Evolutionary conservation across 2,329 filamentous ascomycete genomes (phyloP).

Genomic region (Penicillium occitanis): DNA sequence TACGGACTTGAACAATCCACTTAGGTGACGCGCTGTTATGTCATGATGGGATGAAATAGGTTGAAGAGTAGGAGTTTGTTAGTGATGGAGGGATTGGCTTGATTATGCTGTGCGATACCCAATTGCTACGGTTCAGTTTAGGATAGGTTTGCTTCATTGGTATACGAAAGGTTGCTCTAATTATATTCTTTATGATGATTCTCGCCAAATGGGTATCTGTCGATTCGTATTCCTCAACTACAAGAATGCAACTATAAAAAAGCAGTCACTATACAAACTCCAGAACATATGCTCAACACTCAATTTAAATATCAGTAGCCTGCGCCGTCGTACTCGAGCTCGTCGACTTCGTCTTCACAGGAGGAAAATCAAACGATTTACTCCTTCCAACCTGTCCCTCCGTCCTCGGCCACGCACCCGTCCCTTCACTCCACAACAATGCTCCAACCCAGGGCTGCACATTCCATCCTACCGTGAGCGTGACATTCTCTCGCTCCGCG

Average conservation of each 20-base stretch:
- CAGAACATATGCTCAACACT: neutral
- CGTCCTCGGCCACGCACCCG: slow-evolving; percentile 52
- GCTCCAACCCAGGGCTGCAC: slow-evolving; percentile 95
- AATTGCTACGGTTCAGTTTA: neutral
- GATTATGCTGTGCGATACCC: neutral
- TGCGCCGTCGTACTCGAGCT: slow-evolving; percentile 5
- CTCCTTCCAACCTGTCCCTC: slow-evolving; percentile 53
- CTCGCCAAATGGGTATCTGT: neutral
- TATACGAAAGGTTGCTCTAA: neutral
- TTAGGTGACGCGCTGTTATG: neutral
- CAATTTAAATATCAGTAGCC: neutral
- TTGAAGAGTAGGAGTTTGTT: neutral
- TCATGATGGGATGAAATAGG: neutral
- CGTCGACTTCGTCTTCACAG: slow-evolving; percentile 31
- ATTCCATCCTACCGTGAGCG: slow-evolving; percentile 85
- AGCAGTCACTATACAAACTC: neutral
- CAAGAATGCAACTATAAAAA: neutral
- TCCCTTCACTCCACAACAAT: slow-evolving; percentile 72
- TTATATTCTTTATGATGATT: neutral
- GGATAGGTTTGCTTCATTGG: neutral
- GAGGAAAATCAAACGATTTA: slow-evolving; percentile 56
- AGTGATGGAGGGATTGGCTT: neutral
- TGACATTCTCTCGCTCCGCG: slow-evolving; percentile 70
- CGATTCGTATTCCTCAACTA: neutral
- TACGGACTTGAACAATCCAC: neutral